Evolutionary conservation across 192 early-diverging fungal species (phyloP), one percentile per base, ranked within the genome.

Genomic region (Podila horticola): DNA sequence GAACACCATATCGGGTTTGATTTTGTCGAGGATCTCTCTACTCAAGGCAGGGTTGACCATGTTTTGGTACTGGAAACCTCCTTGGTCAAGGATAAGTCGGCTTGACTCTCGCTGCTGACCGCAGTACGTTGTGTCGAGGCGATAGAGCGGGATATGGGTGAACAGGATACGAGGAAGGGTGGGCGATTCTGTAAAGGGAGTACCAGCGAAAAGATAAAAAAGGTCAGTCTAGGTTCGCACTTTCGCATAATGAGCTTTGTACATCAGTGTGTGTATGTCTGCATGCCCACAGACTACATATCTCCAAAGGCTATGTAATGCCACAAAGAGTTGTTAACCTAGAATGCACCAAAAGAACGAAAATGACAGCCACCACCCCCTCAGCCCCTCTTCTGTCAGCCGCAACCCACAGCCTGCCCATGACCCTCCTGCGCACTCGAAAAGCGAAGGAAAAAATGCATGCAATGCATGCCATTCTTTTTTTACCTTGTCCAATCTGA

Each of bases 11-110:
- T 75, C 70, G 0, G 97, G 96, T 48, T 89, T 72, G 24, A 95
- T 83, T 0, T 55, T 73, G 0, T 84, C 64, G 17, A 97, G 69
- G 24, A 99, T 87, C 20, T 84, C 31, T 9, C 74, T 62, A 0
- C 94, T 88, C 0, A 94, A 82, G 15, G 84, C 67, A 22, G 85
- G 67, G 12, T 75, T 81, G 10, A 99, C 83, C 74, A 97, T 86
- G 74, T 97, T 96, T 66, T 95, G 93, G 82, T 96, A 99, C 74
- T 99, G 97, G 67, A 94, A 92, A 0, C 96, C 97, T 12, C 49
- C 36, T 1, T 92, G 85, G 57, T 95, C 86, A 3, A 73, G 67
- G 38, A 96, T 88, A 1, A 73, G 69, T 6, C 74, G 74, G 0
- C 60, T 30, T 7, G 74, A 64, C 61, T 92, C 87, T 6, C 96